A percentile compares a stretch with the other conserved stretches of the same genome.
Evolutionary conservation across 2,329 filamentous ascomycete species (phyloP).

Genomic region (Colletotrichum liriopes): DNA sequence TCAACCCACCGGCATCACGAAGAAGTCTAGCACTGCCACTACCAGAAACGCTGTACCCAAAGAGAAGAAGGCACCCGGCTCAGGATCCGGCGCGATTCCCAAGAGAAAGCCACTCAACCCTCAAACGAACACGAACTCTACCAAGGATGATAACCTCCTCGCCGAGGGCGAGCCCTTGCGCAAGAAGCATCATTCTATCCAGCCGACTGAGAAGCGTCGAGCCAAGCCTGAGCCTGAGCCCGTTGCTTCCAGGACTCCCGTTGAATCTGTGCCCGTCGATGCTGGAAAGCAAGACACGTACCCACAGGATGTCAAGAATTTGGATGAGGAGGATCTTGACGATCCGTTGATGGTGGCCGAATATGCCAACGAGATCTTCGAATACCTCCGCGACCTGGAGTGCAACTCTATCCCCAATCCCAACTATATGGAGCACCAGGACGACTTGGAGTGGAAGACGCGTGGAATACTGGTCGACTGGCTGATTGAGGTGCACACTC

Average conservation of each 20-base stretch:
- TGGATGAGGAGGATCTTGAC: constrained; percentile 90
- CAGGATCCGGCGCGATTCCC: constrained; percentile 78
- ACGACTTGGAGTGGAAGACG: constrained; percentile 98
- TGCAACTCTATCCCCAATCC: constrained; percentile 85
- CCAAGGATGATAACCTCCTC: constrained; percentile 73
- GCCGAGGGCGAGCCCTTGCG: constrained; percentile 79
- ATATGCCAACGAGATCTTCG: constrained; percentile 97
- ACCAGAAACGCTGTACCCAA: constrained; percentile 78
- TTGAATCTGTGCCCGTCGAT: constrained; percentile 44
- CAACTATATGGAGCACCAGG: constrained; percentile 95
- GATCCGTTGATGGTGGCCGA: constrained; percentile 98
- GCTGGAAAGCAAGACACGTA: constrained; percentile 43
- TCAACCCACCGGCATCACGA: constrained; percentile 87
- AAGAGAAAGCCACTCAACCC: constrained; percentile 69
- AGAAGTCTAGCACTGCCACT: constrained; percentile 72
- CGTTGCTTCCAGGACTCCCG: constrained; percentile 36
- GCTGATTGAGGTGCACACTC: constrained; percentile 98
- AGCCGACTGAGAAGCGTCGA: constrained; percentile 52
- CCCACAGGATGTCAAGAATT: constrained; percentile 67
- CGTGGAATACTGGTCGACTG: constrained; percentile 97
- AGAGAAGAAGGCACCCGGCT: constrained; percentile 80
- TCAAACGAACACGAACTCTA: constrained; percentile 78
- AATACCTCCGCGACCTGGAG: constrained; percentile 93
- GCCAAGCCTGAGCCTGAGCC: constrained; percentile 46
- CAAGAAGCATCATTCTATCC: constrained; percentile 72